These are phyloP conservation scores for Sherardia arvensis DNA, from an alignment of 257 asterid genomes.

Conservation along the genomic window DNA sequence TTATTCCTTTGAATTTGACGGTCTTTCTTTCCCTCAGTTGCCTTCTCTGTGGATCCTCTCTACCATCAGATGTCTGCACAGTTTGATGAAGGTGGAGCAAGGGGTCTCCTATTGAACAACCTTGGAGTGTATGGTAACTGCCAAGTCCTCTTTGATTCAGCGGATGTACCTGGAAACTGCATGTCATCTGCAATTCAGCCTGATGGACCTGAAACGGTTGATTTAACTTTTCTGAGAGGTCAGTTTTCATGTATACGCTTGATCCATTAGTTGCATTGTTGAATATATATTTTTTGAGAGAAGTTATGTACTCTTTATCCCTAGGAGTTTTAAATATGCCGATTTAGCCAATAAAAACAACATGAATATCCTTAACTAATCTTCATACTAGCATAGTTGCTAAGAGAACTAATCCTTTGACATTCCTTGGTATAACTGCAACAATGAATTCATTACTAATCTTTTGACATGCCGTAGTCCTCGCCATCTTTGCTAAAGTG, in stretches of 20 bases:
- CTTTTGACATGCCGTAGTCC: too few relatives aligned
- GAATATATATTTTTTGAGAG: too few relatives aligned
- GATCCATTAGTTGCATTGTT: conserved; percentile 8
- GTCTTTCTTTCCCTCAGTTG: conserved; percentile 32
- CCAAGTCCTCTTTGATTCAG: conserved; percentile 84
- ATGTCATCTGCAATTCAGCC: conserved; percentile 23
- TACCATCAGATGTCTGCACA: conserved; percentile 97
- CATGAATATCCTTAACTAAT: too few relatives aligned
- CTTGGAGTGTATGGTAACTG: conserved; percentile 87
- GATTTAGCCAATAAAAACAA: too few relatives aligned
- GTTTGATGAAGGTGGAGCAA: conserved; percentile 99
- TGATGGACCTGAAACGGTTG: conserved; percentile 42
- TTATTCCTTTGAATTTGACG: not conserved
- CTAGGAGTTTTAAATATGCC: too few relatives aligned
- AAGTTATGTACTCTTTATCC: not conserved
- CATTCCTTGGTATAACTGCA: too few relatives aligned
- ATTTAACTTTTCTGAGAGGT: conserved; percentile 82
- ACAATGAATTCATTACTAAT: too few relatives aligned
- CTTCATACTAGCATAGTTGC: too few relatives aligned
- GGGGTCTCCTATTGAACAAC: conserved; percentile 86
- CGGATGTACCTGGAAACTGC: conserved; percentile 81
- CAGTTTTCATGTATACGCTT: conserved; percentile 16
- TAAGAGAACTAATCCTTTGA: too few relatives aligned
- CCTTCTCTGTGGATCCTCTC: conserved; percentile 94
- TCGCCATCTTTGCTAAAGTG: too few relatives aligned